Base-by-base conservation (phyloP, 176 grass and related monocot genomes). In the Guadua angustifolia region DNA sequence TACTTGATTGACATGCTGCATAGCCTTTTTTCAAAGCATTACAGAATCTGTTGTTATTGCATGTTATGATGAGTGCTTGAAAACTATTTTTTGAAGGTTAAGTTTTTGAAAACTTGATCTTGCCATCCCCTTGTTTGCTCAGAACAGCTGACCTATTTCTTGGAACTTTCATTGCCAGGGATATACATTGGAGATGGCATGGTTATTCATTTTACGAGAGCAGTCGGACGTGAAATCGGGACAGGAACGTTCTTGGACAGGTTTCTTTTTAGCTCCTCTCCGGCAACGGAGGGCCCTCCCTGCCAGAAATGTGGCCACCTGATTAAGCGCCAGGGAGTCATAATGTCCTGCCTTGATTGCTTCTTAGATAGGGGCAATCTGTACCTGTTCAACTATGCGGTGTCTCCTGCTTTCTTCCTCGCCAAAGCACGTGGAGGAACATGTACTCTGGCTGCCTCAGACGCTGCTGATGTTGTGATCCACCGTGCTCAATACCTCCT, bases 151-250 rank as follows among this genome's bases (percentile, higher is more conserved):
- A 76, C 18, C 10, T n/a, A 58, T 32, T 59, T 76, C 55, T 55
- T 73, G 42, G 29, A 38, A 38, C 21, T 53, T 89, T 35, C 16
- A 43, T 55, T 90, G 16, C n/a, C 68, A 96, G 94, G 95, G 52
- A 89, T 97, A 77, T 97, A 89, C 47, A 68, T 81, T 15, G 95
- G 92, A 53, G 90, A 94, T 25, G 86, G 59, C 42, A 92, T 87
- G 88, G 95, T 97, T 8, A 88, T 94, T 53, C 95, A 97, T 74
- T 97, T 94, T 65, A 97, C 95, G 1, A 86, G 92, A 63, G 95
- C 87, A 39, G 78, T 85, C n/a, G 94, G 90, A 24, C 92, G 79
- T 25, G 94, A 97, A 84, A 89, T 90, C 9, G 94, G 94, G 10
- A 97, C 92, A 29, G 94, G 94, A 53, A 97, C 92, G 0, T 50